Conservation (phyloP, 805 yeast genomes). For the Priceomyces castillae region DNA sequence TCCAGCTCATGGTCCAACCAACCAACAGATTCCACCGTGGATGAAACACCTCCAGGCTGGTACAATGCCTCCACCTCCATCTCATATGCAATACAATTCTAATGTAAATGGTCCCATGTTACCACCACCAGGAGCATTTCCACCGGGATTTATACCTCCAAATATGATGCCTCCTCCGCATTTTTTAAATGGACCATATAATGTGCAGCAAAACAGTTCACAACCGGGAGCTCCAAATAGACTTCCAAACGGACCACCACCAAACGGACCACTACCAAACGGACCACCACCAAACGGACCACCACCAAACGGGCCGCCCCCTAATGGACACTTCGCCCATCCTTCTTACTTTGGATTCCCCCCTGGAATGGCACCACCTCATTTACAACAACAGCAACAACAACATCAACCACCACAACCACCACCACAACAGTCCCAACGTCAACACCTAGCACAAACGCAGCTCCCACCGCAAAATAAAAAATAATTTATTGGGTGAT, state of each 20-base stretch:
- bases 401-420: too few relatives aligned
- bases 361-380: slow-evolving; percentile 15
- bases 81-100: slow-evolving; percentile 12
- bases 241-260: background rate
- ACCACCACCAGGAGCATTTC: slow-evolving; percentile 12
- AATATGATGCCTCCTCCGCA: slow-evolving; percentile 18
- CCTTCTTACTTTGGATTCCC: slow-evolving; percentile 15
- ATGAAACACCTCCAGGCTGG: slow-evolving; percentile 17
- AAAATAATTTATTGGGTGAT: background rate
- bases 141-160: slow-evolving; percentile 25
- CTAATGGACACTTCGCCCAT: slow-evolving; percentile 8
- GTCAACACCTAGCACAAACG: slow-evolving; percentile 1
- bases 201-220: background rate
- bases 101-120: slow-evolving; percentile 7
- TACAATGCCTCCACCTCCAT: slow-evolving; percentile 12
- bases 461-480: background rate
- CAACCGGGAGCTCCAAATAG: background rate
- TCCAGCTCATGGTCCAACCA: slow-evolving; percentile 19
- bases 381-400: slow-evolving; percentile 6
- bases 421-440: background rate
- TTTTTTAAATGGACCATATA: slow-evolving; percentile 9
- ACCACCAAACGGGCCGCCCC: slow-evolving; percentile 12
- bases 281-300: slow-evolving; percentile 4
- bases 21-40: slow-evolving; percentile 26
- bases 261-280: background rate